These are phyloP conservation scores for Chlorella sp. DNA, from an alignment of 139 green algal species.

Conservation along the genomic window DNA sequence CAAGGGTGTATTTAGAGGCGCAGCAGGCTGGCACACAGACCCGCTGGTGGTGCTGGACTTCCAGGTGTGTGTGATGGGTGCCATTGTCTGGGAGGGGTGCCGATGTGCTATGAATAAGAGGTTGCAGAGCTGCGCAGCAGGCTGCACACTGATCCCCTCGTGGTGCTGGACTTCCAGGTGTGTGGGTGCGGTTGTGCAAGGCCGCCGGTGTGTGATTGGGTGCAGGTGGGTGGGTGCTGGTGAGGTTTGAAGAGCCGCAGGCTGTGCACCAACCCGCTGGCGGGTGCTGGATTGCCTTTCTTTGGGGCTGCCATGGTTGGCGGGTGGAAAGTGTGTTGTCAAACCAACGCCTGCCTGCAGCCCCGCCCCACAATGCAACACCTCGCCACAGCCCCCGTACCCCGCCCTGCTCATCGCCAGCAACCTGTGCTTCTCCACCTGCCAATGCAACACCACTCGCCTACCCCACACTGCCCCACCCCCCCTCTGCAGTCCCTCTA, in stretches of 20 bases:
- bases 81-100: not conserved
- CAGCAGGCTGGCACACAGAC: constrained; percentile 79
- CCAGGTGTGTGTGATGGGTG: constrained; percentile 57
- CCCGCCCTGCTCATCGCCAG: no score
- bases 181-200: not conserved
- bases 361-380: no score
- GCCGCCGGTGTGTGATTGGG: no score
- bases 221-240: not conserved
- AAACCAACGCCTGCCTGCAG: no score
- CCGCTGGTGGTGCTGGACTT: constrained; percentile 97
- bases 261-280: not conserved
- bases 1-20: constrained; percentile 70
- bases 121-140: constrained; percentile 94
- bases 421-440: not conserved
- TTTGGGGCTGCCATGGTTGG: no score
- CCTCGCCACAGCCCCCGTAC: no score
- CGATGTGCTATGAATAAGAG: not conserved
- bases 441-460: not conserved
- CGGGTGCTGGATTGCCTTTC: no score
- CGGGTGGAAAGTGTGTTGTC: no score
- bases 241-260: not conserved
- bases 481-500: constrained; percentile 81
- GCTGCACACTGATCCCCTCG: constrained; percentile 84
- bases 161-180: constrained; percentile 97
- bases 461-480: not conserved